phyloP scores from a whole-genome alignment of 331 rosid species.

The Cydonia oblonga region DNA sequence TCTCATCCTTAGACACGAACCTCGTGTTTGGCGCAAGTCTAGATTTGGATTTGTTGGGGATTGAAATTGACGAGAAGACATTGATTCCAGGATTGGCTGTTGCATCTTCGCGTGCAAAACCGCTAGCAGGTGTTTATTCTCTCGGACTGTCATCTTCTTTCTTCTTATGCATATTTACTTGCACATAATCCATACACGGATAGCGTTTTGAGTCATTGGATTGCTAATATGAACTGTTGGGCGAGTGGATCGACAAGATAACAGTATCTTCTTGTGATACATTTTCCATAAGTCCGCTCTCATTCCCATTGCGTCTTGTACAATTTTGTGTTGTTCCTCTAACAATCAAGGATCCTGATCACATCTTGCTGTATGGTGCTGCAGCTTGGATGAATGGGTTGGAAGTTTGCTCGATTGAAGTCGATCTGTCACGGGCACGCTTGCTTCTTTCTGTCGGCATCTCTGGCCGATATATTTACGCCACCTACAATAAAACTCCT shows the following conservation, averaged over 20 bases:
- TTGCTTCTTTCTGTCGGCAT: constrained; percentile 69
- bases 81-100: constrained; percentile 90
- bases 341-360: neutral
- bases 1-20: constrained; percentile 36
- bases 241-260: neutral
- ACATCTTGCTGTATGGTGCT: constrained; percentile 2
- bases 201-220: neutral
- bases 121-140: constrained; percentile 54
- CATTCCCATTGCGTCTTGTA: neutral
- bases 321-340: neutral
- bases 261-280: neutral
- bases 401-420: constrained; percentile 69
- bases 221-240: neutral
- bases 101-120: constrained; percentile 73
- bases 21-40: constrained; percentile 64
- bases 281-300: neutral
- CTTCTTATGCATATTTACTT: neutral
- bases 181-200: neutral
- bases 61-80: constrained; percentile 72
- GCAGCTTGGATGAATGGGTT: constrained; percentile 85
- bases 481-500: constrained; percentile 56
- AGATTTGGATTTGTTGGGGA: constrained; percentile 84
- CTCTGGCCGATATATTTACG: constrained; percentile 67
- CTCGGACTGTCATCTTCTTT: neutral
- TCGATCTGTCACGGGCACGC: constrained; percentile 40